Evolutionary conservation across 2,329 filamentous ascomycete species (phyloP).

Genomic region (Cryoendolithus antarcticus): DNA sequence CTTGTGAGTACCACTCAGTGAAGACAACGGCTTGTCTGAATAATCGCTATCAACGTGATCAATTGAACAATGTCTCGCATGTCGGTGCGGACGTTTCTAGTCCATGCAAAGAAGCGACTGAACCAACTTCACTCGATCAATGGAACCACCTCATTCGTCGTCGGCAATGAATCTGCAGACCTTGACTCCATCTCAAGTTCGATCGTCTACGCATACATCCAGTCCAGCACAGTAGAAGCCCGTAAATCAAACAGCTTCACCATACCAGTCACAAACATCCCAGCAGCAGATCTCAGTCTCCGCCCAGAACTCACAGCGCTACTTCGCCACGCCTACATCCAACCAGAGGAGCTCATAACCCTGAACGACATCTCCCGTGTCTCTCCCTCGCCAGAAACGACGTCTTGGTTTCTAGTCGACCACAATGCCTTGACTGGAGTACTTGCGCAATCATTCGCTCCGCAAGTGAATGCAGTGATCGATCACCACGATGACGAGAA

Average conservation of each 20-base stretch:
- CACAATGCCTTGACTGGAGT: slow-evolving; percentile 61
- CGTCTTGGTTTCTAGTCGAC: slow-evolving; percentile 64
- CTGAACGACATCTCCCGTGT: slow-evolving; percentile 41
- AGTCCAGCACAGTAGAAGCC: slow-evolving; percentile 42
- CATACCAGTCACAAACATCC: slow-evolving; percentile 62
- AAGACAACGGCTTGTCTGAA: no score
- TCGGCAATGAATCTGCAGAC: slow-evolving; percentile 52
- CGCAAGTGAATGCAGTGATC: slow-evolving; percentile 45
- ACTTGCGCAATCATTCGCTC: slow-evolving; percentile 31
- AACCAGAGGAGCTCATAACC: slow-evolving; percentile 52
- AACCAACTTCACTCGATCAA: slow-evolving; percentile 27
- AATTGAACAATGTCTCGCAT: slow-evolving; percentile 26
- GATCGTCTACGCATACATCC: slow-evolving; percentile 61
- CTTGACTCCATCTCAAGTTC: slow-evolving; percentile 70
- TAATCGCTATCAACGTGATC: not conserved
- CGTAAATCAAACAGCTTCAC: slow-evolving; percentile 41
- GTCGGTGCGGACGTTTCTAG: slow-evolving; percentile 35
- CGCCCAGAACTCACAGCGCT: slow-evolving; percentile 60
- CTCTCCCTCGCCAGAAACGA: slow-evolving; percentile 40
- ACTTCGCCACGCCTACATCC: slow-evolving; percentile 47
- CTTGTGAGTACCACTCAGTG: no score
- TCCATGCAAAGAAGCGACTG: slow-evolving; percentile 31
- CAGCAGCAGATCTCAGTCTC: slow-evolving; percentile 54
- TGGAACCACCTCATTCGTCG: slow-evolving; percentile 35
- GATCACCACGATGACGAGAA: slow-evolving; percentile 71